phyloP scores from a whole-genome alignment of 441 rosid genomes.

The Sinapis alba region DNA sequence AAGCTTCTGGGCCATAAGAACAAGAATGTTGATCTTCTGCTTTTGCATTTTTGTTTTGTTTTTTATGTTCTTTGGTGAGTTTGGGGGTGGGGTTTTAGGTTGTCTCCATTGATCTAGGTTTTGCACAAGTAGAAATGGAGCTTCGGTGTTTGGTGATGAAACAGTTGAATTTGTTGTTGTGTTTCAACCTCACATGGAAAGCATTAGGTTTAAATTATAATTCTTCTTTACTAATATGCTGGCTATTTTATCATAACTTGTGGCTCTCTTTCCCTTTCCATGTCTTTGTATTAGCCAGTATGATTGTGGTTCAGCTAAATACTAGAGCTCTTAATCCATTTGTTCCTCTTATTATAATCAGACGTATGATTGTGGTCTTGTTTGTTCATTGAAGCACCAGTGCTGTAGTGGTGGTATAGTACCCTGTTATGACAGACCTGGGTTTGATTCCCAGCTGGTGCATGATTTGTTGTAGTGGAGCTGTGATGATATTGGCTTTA shows the following conservation, averaged over 20 bases:
- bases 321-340: no score
- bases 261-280: no score
- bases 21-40: neutral
- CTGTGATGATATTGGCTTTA: no score
- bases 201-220: neutral
- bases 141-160: constrained; percentile 12
- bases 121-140: constrained; percentile 21
- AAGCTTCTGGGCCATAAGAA: constrained; percentile 8
- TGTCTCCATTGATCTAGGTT: constrained; percentile 19
- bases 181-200: constrained; percentile 11
- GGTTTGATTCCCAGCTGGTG: no score
- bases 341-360: no score
- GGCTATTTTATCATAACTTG: neutral
- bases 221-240: neutral
- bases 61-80: constrained; percentile 7
- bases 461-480: no score
- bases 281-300: no score
- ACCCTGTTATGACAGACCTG: no score
- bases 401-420: no score
- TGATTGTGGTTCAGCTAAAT: no score
- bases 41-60: neutral
- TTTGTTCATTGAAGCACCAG: no score
- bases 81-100: constrained; percentile 8
- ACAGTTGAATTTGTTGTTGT: constrained; percentile 4
- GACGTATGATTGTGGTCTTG: no score